These are phyloP conservation scores for Penicillium angulare DNA, from an alignment of 495 filamentous ascomycete species.

Conservation along the genomic window DNA sequence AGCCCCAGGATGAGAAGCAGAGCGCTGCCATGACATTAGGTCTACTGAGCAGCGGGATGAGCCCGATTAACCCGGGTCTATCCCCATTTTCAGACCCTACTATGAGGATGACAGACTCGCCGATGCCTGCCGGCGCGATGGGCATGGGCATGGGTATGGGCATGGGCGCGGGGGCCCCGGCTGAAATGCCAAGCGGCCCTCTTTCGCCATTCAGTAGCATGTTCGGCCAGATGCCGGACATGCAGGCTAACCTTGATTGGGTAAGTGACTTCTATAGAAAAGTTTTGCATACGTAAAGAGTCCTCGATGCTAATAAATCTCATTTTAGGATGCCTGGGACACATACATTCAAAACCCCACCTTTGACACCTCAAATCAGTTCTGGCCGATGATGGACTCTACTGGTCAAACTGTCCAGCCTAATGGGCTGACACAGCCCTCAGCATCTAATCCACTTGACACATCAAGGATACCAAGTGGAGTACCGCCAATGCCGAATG, in stretches of 20 bases:
- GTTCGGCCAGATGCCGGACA: slow-evolving; percentile 60
- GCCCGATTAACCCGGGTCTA: slow-evolving; percentile 52
- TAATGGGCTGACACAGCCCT: slow-evolving; percentile 16
- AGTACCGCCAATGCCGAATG: slow-evolving; percentile 8
- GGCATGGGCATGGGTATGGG: slow-evolving; percentile 20
- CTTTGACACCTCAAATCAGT: slow-evolving; percentile 44
- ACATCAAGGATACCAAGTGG: slow-evolving; percentile 5
- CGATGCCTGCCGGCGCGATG: slow-evolving; percentile 31
- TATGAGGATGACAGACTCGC: slow-evolving; percentile 34
- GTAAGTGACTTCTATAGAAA: slow-evolving; percentile 45
- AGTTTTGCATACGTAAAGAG: not conserved
- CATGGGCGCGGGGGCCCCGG: slow-evolving; percentile 6
- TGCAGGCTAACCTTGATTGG: slow-evolving; percentile 74
- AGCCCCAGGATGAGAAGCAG: slow-evolving; percentile 48
- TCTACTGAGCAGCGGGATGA: slow-evolving; percentile 71
- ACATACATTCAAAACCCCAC: slow-evolving; percentile 52
- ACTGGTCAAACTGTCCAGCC: slow-evolving; percentile 26
- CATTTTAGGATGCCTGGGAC: slow-evolving; percentile 54
- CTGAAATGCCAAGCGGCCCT: slow-evolving; percentile 32
- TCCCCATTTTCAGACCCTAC: slow-evolving; percentile 30
- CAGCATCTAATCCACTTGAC: slow-evolving; percentile 12
- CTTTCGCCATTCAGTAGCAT: slow-evolving; percentile 55
- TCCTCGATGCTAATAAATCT: not conserved
- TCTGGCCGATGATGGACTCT: slow-evolving; percentile 46
- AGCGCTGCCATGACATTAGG: slow-evolving; percentile 79